Evolutionary conservation across 2,329 filamentous ascomycete species (phyloP), one percentile per base, ranked within the genome.

Genomic region (Exophiala lecanii-corni): DNA sequence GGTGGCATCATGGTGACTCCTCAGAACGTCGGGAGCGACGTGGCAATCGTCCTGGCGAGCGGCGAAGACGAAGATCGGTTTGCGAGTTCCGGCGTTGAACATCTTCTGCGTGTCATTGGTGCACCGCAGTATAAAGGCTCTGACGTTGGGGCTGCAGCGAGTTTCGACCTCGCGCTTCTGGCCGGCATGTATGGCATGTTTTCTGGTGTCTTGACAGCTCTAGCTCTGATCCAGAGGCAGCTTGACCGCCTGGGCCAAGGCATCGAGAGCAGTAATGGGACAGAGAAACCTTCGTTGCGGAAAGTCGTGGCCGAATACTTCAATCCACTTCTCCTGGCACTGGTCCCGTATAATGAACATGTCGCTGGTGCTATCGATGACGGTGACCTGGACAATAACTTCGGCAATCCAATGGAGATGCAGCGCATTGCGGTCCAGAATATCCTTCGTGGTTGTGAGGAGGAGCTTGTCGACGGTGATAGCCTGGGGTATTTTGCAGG

Each of bases 1-100:
- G 36, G 36, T 4, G 36, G 36, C n/a, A 21, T 38, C 9, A 38
- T 38, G 20, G 36, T 38, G 23, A 38, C 36, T 7, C 36, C 36
- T 23, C 18, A 38, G 23, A 25, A 15, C 17, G 36, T 25, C 17
- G 36, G 36, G 12, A 16, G 13, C 16, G 18, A 7, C 9, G 16
- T 23, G n/a, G n/a, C 20, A 23, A 9, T 25, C 23, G 36, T 38
- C 4, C 17, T 38, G 5, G 17, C 26, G 9, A 38, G 36, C n/a
- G 30, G 30, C 17, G 30, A 32, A 13, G 30, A 32, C 30, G 30
- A 32, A 13, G n/a, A 13, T 13, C 5, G n/a, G n/a, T 16, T 32
- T 32, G 30, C n/a, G n/a, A 32, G 30, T 16, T 5, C 12, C n/a
- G 30, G 30, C 6, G 30, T 32, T 13, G 17, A 13, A 13, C 12